Conservation (phyloP, 768 basidiomycete genomes). For the Lactarius hatsudake region DNA sequence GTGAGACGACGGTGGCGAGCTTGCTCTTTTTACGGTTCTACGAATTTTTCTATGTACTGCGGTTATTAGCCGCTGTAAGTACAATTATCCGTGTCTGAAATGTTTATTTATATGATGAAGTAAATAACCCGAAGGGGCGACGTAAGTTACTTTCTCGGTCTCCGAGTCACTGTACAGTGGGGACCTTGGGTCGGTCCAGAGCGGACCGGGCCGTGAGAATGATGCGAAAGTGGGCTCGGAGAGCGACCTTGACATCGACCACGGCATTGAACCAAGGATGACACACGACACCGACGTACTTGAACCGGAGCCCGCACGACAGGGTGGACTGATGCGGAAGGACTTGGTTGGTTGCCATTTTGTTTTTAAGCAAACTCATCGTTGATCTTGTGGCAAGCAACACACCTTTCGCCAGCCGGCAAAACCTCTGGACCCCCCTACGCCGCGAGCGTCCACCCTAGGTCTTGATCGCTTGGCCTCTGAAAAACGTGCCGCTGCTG, state of each 20-base stretch:
- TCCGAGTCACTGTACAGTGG: too few relatives aligned
- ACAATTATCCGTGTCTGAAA: background rate
- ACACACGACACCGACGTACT: constrained; percentile 73
- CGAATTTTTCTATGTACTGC: background rate
- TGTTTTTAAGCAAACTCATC: constrained; percentile 5
- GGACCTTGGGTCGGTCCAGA: too few relatives aligned
- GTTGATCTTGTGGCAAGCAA: constrained; percentile 42
- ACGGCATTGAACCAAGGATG: constrained; percentile 6
- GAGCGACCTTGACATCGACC: background rate
- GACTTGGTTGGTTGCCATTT: constrained; percentile 49
- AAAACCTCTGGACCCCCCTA: constrained; percentile 69
- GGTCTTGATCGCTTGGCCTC: constrained; percentile 86
- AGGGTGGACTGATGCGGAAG: constrained; percentile 73
- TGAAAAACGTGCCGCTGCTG: constrained; percentile 67
- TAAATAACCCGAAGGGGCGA: too few relatives aligned
- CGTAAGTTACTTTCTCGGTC: too few relatives aligned
- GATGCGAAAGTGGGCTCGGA: background rate
- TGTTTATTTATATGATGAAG: background rate
- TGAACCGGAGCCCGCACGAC: constrained; percentile 71
- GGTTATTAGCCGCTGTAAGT: background rate
- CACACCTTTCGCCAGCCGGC: constrained; percentile 81
- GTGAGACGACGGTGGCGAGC: constrained; percentile 1
- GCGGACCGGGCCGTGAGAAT: background rate
- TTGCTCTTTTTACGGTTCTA: background rate
- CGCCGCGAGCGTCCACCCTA: constrained; percentile 74